Evolutionary conservation across 2,329 filamentous ascomycete species (phyloP), one percentile per base, ranked within the genome.

Genomic region (Biscogniauxia mediterranea): DNA sequence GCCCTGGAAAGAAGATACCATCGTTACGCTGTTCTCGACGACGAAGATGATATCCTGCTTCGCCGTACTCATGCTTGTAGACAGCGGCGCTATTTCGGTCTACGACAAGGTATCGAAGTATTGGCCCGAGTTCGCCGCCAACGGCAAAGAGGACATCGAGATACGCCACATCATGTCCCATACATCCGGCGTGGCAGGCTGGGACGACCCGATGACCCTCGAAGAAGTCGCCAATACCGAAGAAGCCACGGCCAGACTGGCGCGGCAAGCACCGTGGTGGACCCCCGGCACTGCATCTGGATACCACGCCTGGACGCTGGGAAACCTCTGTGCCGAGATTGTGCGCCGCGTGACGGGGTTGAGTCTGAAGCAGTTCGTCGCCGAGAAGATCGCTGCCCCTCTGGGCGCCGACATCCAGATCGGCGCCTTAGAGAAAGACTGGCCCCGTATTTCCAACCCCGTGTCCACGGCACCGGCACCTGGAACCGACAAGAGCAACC

Each of bases 401-500:
- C 63, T 80, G 3, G 65, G 66, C 0, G 81, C 80, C 1, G 82
- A 83, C 65, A 82, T 82, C 58, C 75, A 77, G 51, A 71, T 83
- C 17, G 80, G 80, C 0, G 70, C 76, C 1, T 55, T 63, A 1
- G 78, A 83, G 55, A 66, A 74, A 6, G 76, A 82, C 61, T 78
- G 73, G 73, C 49, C 62, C 2, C 79, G 81, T 8, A 67, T 80
- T 2, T 73, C 77, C 0, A 69, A 61, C 26, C 60, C 76, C 6
- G 61, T 79, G 60, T 76, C 0, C 64, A 32, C 7, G 7, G 28
- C 74, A 4, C 63, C 70, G 0, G 56, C 67, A 3, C 19, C 54
- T 9, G 55, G 66, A 0, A 25, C 61, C 0, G 50, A 52, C 2
- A 2, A 55, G 6, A 21, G n/a, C 6, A n/a, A 19, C 23, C 23